phyloP scores from a whole-genome alignment of 331 rosid genomes.

The Malus hybrid region DNA sequence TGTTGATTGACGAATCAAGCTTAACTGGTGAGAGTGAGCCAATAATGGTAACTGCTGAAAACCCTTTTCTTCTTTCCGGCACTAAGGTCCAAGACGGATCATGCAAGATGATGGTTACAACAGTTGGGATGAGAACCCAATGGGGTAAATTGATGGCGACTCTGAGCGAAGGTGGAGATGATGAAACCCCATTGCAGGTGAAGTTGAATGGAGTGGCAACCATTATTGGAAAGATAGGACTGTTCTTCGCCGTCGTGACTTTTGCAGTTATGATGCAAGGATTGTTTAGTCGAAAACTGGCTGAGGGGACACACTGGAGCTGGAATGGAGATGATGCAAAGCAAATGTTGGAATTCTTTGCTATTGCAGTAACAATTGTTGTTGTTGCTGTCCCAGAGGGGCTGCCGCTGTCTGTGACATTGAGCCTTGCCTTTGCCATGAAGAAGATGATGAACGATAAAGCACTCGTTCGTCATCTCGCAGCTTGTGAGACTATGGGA shows the following conservation, averaged over 20 bases:
- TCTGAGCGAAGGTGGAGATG: constrained; percentile 93
- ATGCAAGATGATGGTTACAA: constrained; percentile 84
- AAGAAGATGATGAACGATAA: constrained; percentile 98
- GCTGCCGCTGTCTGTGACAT: constrained; percentile 84
- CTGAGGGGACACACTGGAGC: constrained; percentile 52
- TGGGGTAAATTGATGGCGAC: constrained; percentile 99
- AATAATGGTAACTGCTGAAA: constrained; percentile 55
- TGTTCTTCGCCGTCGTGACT: constrained; percentile 76
- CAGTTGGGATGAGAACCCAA: constrained; percentile 97
- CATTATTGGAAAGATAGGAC: constrained; percentile 87
- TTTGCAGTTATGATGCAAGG: constrained; percentile 84
- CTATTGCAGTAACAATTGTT: constrained; percentile 86
- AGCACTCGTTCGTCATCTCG: constrained; percentile 90
- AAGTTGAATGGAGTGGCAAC: constrained; percentile 97
- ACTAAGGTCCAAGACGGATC: constrained; percentile 97
- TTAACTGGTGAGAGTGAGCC: constrained; percentile 98
- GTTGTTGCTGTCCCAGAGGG: constrained; percentile 99
- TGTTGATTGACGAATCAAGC: constrained; percentile 81
- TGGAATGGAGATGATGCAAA: constrained; percentile 87
- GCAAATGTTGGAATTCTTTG: constrained; percentile 75
- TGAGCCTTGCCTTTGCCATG: constrained; percentile 99
- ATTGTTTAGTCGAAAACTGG: constrained; percentile 46
- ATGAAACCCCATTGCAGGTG: constrained; percentile 96
- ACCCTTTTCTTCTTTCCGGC: constrained; percentile 89
- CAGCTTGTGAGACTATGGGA: constrained; percentile 99